Conservation (phyloP, 768 basidiomycete genomes). For the Asterophora lycoperdoides region DNA sequence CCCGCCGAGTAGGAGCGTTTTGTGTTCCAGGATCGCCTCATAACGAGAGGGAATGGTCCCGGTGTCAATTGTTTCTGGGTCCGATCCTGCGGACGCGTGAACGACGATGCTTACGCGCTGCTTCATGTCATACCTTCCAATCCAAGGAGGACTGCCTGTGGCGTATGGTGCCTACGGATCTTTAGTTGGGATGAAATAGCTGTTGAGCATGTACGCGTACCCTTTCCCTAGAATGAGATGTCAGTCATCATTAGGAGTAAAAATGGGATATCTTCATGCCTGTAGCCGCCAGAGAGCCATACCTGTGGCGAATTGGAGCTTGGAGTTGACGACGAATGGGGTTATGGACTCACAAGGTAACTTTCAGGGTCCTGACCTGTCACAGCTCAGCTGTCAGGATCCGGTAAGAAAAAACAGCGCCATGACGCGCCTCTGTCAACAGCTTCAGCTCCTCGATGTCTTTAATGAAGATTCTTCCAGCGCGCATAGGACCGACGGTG, state of each 20-base stretch:
- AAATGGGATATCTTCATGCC: slow-evolving; percentile 36
- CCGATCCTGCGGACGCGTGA: slow-evolving; percentile 49
- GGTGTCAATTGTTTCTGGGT: slow-evolving; percentile 91
- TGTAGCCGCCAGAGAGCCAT: slow-evolving; percentile 92
- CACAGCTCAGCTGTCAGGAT: background rate
- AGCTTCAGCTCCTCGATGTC: slow-evolving; percentile 67
- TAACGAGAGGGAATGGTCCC: slow-evolving; percentile 80
- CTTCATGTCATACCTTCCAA: slow-evolving; percentile 51
- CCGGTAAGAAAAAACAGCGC: slow-evolving; percentile 1
- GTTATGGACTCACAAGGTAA: slow-evolving; percentile 59
- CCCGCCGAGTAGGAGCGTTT: slow-evolving; percentile 67
- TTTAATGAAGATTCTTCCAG: slow-evolving; percentile 81
- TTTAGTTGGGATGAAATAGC: background rate
- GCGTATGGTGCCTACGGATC: slow-evolving; percentile 68
- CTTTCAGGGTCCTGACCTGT: slow-evolving; percentile 77
- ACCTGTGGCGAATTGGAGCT: slow-evolving; percentile 38
- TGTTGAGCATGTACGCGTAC: slow-evolving; percentile 33
- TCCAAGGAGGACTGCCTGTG: slow-evolving; percentile 81
- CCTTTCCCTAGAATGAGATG: slow-evolving; percentile 57
- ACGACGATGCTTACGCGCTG: background rate
- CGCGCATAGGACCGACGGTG: slow-evolving; percentile 71
- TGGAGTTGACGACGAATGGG: slow-evolving; percentile 2
- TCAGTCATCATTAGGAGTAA: slow-evolving; percentile 3
- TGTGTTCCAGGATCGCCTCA: slow-evolving; percentile 58
- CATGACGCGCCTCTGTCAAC: slow-evolving; percentile 54